phyloP scores from a whole-genome alignment of 2,329 filamentous ascomycete species.

The Colletotrichum sp. region DNA sequence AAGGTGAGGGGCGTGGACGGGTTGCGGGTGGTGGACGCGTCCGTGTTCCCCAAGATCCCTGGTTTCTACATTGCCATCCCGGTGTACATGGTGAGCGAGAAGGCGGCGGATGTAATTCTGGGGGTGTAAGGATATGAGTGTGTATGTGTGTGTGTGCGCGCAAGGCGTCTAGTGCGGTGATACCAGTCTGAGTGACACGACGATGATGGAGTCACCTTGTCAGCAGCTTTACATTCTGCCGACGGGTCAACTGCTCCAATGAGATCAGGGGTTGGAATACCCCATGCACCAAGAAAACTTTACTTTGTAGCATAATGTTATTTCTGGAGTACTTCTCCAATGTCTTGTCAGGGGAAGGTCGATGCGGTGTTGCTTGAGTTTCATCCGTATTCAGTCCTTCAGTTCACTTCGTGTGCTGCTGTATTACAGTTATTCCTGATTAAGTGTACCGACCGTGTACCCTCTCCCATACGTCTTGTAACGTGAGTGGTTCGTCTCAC shows the following conservation, averaged over 20 bases:
- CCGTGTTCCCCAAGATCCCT: slow-evolving; percentile 54
- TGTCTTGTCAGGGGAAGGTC: not conserved
- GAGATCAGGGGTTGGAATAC: not conserved
- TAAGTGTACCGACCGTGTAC: not conserved
- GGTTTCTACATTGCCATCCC: slow-evolving; percentile 55
- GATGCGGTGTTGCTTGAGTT: not conserved
- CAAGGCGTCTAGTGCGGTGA: not conserved
- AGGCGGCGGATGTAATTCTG: slow-evolving; percentile 42
- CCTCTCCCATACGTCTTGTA: not conserved
- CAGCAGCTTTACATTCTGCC: not conserved
- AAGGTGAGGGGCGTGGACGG: slow-evolving; percentile 57
- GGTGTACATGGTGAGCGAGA: slow-evolving; percentile 61
- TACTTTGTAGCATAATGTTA: not conserved
- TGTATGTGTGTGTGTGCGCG: not conserved
- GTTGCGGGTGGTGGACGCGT: slow-evolving; percentile 64
- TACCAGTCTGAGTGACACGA: not conserved
- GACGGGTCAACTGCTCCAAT: not conserved
- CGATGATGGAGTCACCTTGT: not conserved
- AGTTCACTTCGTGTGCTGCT: not conserved
- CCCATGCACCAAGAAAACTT: not conserved
- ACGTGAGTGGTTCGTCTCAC: not conserved
- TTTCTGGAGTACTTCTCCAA: not conserved
- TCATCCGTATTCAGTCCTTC: not conserved
- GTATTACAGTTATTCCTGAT: not conserved
- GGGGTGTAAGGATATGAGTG: not conserved